These are phyloP conservation scores for Sphagnum tenellum DNA, from an alignment of 225 moss, liverwort and hornwort genomes.

Conservation along the genomic window DNA sequence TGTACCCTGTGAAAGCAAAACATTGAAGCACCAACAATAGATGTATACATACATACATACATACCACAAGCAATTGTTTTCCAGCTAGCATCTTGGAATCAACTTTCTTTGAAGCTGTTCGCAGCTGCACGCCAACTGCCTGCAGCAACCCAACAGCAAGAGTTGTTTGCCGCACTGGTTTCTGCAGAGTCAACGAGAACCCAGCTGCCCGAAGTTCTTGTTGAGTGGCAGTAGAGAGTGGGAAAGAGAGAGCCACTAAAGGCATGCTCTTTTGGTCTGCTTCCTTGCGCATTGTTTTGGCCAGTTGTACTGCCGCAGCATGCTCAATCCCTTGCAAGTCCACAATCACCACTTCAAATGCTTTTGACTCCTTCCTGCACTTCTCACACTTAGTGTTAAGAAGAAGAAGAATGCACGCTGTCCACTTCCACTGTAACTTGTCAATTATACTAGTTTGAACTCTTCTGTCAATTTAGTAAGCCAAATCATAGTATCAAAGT, in stretches of 20 bases:
- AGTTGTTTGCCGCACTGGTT: conserved; percentile 53
- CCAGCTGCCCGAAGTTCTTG: conserved; percentile 40
- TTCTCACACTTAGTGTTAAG: neutral
- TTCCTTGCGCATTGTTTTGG: conserved; percentile 23
- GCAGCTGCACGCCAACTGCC: conserved; percentile 41
- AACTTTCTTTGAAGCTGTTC: conserved; percentile 16
- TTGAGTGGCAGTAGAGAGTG: conserved; percentile 10
- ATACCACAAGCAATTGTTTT: conserved; percentile 64
- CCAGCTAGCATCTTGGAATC: conserved; percentile 42
- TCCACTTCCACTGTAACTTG: neutral
- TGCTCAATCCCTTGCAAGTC: conserved; percentile 55
- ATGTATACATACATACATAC: neutral
- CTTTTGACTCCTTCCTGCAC: conserved; percentile 24
- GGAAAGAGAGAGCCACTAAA: conserved; percentile 33
- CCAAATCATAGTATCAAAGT: neutral
- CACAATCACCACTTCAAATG: conserved; percentile 41
- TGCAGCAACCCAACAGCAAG: conserved; percentile 40
- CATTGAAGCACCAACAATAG: neutral
- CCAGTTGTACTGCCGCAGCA: conserved; percentile 23
- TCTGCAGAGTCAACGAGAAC: conserved; percentile 33
- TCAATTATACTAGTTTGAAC: neutral
- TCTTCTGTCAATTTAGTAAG: neutral
- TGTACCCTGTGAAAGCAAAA: neutral
- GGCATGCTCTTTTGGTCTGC: conserved; percentile 23
- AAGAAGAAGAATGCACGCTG: neutral